Evolutionary conservation across 768 basidiomycete genomes (phyloP).

Genomic region (Termitomyces sp.): DNA sequence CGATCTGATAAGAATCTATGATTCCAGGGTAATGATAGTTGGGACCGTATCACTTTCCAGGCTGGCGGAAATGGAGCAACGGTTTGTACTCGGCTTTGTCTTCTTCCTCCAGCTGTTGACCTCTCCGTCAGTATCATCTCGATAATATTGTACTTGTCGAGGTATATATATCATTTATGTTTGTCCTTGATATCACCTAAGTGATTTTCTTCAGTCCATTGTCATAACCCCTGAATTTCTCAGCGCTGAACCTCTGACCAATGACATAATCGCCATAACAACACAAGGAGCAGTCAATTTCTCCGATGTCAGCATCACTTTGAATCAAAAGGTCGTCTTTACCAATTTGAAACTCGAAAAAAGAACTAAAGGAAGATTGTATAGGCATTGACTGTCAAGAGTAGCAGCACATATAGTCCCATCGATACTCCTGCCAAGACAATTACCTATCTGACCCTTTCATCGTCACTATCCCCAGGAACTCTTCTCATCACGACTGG

Average conservation of each 20-base stretch:
- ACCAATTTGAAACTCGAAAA: not conserved
- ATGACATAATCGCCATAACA: slow-evolving; percentile 43
- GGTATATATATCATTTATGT: slow-evolving; percentile 20
- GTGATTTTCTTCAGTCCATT: slow-evolving; percentile 25
- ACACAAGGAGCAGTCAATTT: slow-evolving; percentile 41
- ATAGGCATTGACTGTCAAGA: slow-evolving; percentile 29
- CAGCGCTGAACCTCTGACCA: slow-evolving; percentile 44
- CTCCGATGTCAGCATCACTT: slow-evolving; percentile 26
- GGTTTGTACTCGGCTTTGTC: slow-evolving; percentile 16
- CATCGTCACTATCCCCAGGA: slow-evolving; percentile 32
- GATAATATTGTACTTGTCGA: slow-evolving; percentile 43
- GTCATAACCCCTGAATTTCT: slow-evolving; percentile 41
- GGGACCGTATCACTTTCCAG: slow-evolving; percentile 48
- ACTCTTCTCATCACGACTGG: slow-evolving; percentile 36
- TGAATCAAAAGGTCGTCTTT: slow-evolving; percentile 31
- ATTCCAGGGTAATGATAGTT: slow-evolving; percentile 30
- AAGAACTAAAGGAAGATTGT: not conserved
- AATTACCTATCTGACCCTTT: slow-evolving; percentile 44
- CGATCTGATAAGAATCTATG: not conserved
- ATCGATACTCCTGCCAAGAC: slow-evolving; percentile 40
- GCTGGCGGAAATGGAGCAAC: slow-evolving; percentile 38
- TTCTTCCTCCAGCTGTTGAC: not conserved
- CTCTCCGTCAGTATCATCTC: slow-evolving; percentile 33
- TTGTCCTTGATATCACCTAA: not conserved
- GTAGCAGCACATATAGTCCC: slow-evolving; percentile 31